A percentile compares a stretch with the other conserved stretches of the same genome.
Evolutionary conservation across 78 protist genomes (phyloP).

Genomic region (Mantamonas sphyraenae): DNA sequence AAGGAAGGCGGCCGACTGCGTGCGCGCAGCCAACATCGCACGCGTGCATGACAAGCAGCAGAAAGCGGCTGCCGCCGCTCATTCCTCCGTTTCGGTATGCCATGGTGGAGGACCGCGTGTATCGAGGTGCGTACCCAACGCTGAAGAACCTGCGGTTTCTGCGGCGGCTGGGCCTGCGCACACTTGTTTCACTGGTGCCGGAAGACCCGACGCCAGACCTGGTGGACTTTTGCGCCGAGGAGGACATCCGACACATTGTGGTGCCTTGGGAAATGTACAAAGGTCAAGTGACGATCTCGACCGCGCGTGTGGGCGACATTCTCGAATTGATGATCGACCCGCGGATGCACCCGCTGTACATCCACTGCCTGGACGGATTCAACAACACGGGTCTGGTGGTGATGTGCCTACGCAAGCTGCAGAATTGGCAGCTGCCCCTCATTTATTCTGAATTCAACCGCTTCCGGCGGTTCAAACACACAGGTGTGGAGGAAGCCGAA

Average conservation of each 20-base stretch:
- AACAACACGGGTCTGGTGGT: conserved; percentile 18
- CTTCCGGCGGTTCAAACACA: too few relatives aligned
- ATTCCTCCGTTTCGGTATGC: conserved; percentile 36
- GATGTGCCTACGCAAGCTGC: conserved; percentile 33
- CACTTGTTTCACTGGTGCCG: conserved; percentile 41
- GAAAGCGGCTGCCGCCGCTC: neutral
- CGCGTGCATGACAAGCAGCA: neutral
- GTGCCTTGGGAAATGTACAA: neutral
- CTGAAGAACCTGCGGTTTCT: conserved; percentile 29
- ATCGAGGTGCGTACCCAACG: conserved; percentile 47
- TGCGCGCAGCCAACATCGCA: too few relatives aligned
- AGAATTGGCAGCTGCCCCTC: too few relatives aligned
- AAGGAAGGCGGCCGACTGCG: too few relatives aligned
- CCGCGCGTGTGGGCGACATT: neutral
- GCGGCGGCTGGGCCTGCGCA: conserved; percentile 8
- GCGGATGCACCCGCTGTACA: conserved; percentile 14
- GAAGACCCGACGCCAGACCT: conserved; percentile 31
- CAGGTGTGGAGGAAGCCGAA: too few relatives aligned
- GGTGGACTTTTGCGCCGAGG: neutral
- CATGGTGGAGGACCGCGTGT: conserved; percentile 29
- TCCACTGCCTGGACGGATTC: conserved; percentile 56
- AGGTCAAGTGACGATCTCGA: neutral
- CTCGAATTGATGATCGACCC: neutral
- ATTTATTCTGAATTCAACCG: too few relatives aligned
- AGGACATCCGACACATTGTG: neutral